These are phyloP conservation scores for Gossypium schwendimanii DNA, from an alignment of 441 rosid genomes.

Conservation along the genomic window DNA sequence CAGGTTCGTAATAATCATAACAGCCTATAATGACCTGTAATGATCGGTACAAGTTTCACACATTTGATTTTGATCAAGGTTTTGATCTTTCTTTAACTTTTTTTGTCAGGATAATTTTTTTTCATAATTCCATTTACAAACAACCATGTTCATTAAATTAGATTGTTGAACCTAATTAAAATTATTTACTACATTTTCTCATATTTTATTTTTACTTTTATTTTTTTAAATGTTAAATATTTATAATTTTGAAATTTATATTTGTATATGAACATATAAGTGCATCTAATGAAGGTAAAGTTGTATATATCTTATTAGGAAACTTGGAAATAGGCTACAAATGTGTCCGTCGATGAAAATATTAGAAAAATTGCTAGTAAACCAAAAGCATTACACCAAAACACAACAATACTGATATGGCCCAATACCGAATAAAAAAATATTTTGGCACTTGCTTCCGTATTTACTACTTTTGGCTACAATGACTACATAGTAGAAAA, in stretches of 20 bases:
- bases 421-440: not conserved
- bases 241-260: not conserved
- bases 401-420: not conserved
- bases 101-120: not conserved
- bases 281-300: not conserved
- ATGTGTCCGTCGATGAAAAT: not conserved
- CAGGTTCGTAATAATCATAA: not conserved
- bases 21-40: not conserved
- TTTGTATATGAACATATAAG: not conserved
- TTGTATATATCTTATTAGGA: not conserved
- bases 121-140: not conserved
- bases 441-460: not conserved
- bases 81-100: not conserved
- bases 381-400: not conserved
- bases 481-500: not conserved
- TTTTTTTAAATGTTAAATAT: not conserved
- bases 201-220: not conserved
- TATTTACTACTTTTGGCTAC: not conserved
- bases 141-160: not conserved
- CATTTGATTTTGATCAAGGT: not conserved
- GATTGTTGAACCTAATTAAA: not conserved
- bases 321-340: not conserved
- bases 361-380: not conserved
- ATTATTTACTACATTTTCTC: not conserved
- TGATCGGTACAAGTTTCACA: not conserved